Percentiles rank a stretch among this genome's conserved stretches.
phyloP scores from a whole-genome alignment of 176 grass and related monocot genomes.

The Eragrostis curvula region DNA sequence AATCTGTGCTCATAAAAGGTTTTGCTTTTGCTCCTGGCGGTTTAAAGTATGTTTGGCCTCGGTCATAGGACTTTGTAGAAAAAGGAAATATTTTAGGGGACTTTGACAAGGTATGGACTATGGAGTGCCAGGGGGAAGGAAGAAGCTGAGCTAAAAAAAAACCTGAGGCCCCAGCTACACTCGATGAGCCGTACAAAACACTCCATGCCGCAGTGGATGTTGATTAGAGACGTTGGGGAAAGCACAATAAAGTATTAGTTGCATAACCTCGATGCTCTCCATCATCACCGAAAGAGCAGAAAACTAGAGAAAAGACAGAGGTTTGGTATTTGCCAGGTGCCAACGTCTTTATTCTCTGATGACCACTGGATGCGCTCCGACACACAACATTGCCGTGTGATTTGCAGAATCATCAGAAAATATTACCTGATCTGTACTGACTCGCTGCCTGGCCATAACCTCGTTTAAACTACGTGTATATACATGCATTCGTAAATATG shows the following conservation, averaged over 20 bases:
- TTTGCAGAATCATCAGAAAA: constrained; percentile 14
- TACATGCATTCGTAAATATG: background rate
- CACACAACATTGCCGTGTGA: constrained; percentile 7
- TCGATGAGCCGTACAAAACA: constrained; percentile 10
- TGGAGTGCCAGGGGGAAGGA: background rate
- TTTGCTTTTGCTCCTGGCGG: no score
- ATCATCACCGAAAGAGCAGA: background rate
- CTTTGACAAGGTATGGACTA: background rate
- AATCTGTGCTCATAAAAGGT: background rate
- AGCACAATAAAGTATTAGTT: background rate
- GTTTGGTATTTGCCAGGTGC: constrained; percentile 23
- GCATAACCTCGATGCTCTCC: background rate
- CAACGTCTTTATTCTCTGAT: constrained; percentile 60
- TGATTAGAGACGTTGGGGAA: constrained; percentile 45
- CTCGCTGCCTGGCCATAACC: background rate
- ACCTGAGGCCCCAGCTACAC: background rate
- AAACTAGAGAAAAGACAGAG: background rate
- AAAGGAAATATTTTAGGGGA: background rate
- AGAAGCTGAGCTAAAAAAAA: background rate
- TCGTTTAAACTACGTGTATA: background rate
- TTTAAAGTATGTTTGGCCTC: no score
- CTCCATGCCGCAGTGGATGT: background rate
- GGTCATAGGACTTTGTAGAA: background rate
- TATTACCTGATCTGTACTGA: background rate
- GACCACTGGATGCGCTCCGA: background rate